Base-by-base conservation (phyloP, 192 early-diverging fungal genomes). In the Phycomyces nitens region DNA sequence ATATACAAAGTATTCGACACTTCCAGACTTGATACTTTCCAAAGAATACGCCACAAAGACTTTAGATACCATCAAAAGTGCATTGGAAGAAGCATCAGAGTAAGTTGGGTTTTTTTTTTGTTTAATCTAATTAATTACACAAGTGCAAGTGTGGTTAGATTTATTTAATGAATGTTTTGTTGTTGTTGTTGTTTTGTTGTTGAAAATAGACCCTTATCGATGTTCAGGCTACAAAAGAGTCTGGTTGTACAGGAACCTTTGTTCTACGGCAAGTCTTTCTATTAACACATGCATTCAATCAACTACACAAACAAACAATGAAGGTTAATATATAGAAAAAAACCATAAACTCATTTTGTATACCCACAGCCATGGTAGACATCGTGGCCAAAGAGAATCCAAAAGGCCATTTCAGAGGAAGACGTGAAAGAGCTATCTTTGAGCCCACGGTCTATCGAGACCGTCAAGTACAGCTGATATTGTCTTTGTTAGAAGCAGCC, bases 391-490 rank as follows among this genome's bases (percentile, higher is more conserved):
- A 47, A 47, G 15, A 47, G 12, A 18, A 47, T 11, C 44, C 18
- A n/a, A 5, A 22, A 43, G 41, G 53, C 5, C 27, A 16, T 24
- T 41, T 64, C 12, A 56, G 53, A 18, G 69, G 69, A 52, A 53
- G 62, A 23, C 29, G 62, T 21, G 62, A 59, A 41, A 62, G 58
- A 52, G 53, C 69, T 21, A 6, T 53, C 21, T 70, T 60, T 64
- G 58, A 57, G 6, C 69, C 69, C 2, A 47, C 58, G 41, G 40
- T 43, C 23, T 70, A 64, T 56, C 62, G 62, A n/a, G 56, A 58
- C 29, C 39, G 42, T 24, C 69, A 70, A 54, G 27, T 41, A 20
- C 39, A 26, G 26, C 38, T 60, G 56, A 57, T 70, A 0, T 14
- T 51, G 3, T 58, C 62, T 14, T 59, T 70, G 15, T 43, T 70